phyloP scores from a whole-genome alignment of 495 filamentous ascomycete species.

The Articulospora tetracladia region DNA sequence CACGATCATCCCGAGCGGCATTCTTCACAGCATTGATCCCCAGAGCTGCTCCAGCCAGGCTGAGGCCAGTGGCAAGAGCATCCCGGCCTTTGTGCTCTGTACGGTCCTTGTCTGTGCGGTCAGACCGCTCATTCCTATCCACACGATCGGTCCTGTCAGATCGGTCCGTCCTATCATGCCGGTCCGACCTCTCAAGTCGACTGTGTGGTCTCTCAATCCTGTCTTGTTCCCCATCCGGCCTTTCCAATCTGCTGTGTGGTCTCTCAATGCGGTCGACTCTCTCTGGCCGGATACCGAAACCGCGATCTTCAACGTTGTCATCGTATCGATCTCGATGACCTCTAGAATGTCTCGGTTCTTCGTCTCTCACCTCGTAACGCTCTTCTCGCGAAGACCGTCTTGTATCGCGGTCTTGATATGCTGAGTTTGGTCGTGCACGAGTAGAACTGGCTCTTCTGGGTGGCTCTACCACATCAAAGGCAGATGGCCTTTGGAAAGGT shows the following conservation, averaged over 20 bases:
- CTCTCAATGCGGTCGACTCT: conserved; percentile 10
- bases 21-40: conserved; percentile 25
- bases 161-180: conserved; percentile 11
- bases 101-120: conserved; percentile 11
- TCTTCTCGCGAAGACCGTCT: conserved; percentile 19
- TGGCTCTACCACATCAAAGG: conserved; percentile 16
- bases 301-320: conserved; percentile 19
- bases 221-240: conserved; percentile 13
- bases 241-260: conserved; percentile 12
- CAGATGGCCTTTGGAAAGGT: conserved; percentile 14
- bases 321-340: conserved; percentile 24
- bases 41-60: conserved; percentile 26
- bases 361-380: conserved; percentile 21
- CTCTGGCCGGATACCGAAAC: conserved; percentile 18
- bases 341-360: conserved; percentile 13
- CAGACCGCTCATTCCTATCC: conserved; percentile 5
- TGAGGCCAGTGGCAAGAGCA: conserved; percentile 22
- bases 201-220: conserved; percentile 3
- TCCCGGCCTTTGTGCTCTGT: conserved; percentile 23
- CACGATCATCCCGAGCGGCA: conserved; percentile 14
- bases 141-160: conserved; percentile 3
- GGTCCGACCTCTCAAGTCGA: conserved; percentile 8
- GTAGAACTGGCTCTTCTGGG: conserved; percentile 8
- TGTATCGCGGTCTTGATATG: conserved; percentile 41
- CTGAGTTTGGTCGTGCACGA: conserved; percentile 37